phyloP scores from a whole-genome alignment of 2,329 filamentous ascomycete genomes.

The Alternaria angustiovoidea region DNA sequence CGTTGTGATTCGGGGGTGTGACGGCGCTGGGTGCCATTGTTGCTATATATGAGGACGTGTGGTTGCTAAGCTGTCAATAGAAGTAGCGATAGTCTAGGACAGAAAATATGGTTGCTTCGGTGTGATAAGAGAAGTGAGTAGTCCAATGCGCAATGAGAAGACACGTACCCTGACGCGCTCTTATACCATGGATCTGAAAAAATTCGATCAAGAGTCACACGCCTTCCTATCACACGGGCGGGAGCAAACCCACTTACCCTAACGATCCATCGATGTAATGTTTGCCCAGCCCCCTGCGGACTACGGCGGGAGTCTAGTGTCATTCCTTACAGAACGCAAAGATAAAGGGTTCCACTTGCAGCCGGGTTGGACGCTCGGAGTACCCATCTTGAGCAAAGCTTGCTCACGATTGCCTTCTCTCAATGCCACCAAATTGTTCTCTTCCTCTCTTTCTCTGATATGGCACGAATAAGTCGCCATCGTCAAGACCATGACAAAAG shows the following conservation, averaged over 20 bases:
- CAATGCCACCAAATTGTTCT: not conserved
- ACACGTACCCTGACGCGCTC: slow-evolving; percentile 10
- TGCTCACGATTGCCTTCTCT: slow-evolving; percentile 5
- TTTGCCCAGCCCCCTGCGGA: slow-evolving; percentile 19
- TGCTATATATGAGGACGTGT: not conserved
- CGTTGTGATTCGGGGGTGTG: slow-evolving; percentile 39
- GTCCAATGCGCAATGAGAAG: slow-evolving; percentile 3
- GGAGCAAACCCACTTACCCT: slow-evolving; percentile 16
- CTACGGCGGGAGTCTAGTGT: slow-evolving; percentile 20
- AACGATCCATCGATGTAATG: slow-evolving; percentile 17
- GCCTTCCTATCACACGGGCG: slow-evolving; percentile 35
- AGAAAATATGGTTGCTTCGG: not conserved
- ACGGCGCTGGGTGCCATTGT: slow-evolving; percentile 45
- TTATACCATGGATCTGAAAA: slow-evolving; percentile 29
- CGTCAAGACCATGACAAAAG: slow-evolving; percentile 10
- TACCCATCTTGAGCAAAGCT: not conserved
- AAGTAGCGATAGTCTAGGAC: not conserved
- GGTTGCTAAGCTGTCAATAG: not conserved
- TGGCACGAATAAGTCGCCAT: slow-evolving; percentile 1
- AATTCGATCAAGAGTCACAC: slow-evolving; percentile 36
- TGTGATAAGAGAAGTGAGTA: not conserved
- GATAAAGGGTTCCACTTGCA: slow-evolving; percentile 25
- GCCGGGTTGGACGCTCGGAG: slow-evolving; percentile 11
- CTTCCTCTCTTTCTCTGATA: not conserved
- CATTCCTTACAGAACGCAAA: slow-evolving; percentile 16